Evolutionary conservation across 164 flowering plant genomes (phyloP).

Genomic region (Brasenia schreberi): DNA sequence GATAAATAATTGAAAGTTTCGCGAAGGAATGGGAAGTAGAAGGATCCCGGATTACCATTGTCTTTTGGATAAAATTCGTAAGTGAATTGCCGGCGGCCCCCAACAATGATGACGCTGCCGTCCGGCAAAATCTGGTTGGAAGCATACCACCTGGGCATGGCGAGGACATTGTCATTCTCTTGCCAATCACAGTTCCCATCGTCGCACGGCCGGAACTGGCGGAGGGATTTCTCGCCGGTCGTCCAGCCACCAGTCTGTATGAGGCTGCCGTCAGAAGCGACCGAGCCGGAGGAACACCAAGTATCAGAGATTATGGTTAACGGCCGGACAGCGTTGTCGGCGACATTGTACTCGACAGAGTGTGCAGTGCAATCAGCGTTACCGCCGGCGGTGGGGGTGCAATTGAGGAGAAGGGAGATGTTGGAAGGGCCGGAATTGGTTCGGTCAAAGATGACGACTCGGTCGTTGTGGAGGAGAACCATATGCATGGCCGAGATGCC

Average conservation of each 20-base stretch:
- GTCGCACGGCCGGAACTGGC: slow-evolving; percentile 37
- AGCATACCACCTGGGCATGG: slow-evolving; percentile 55
- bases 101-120: slow-evolving; percentile 49
- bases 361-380: slow-evolving; percentile 68
- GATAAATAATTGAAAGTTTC: slow-evolving; percentile 11
- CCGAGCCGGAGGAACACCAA: slow-evolving; percentile 76
- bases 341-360: slow-evolving; percentile 53
- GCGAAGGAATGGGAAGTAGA: slow-evolving; percentile 8
- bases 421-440: slow-evolving; percentile 78
- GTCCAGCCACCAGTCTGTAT: slow-evolving; percentile 66
- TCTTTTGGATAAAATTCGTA: slow-evolving; percentile 69
- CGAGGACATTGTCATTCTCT: slow-evolving; percentile 25
- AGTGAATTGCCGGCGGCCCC: slow-evolving; percentile 58
- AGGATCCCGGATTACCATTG: not conserved
- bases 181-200: slow-evolving; percentile 49
- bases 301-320: slow-evolving; percentile 45
- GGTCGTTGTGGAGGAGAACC: slow-evolving; percentile 73
- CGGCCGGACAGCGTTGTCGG: slow-evolving; percentile 34
- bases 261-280: slow-evolving; percentile 36
- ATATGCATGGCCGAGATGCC: slow-evolving; percentile 91
- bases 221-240: slow-evolving; percentile 35
- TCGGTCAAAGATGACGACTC: slow-evolving; percentile 72
- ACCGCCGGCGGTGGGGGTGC: slow-evolving; percentile 14
- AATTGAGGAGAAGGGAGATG: slow-evolving; percentile 33
- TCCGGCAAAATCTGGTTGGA: slow-evolving; percentile 63